Evolutionary conservation across 2,329 filamentous ascomycete genomes (phyloP).

Genomic region (Shiraia bambusicola): DNA sequence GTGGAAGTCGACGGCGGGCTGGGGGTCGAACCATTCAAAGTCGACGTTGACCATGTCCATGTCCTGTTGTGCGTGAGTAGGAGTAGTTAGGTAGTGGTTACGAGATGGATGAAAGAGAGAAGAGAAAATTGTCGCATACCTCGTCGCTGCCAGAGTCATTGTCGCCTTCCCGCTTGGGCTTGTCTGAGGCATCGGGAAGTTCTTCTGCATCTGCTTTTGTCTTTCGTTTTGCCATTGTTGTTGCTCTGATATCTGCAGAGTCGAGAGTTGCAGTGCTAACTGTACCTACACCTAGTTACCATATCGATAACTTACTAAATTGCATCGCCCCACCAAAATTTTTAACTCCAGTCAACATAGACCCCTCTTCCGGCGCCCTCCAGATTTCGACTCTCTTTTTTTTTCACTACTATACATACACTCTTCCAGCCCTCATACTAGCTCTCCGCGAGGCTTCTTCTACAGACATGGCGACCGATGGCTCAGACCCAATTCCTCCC

Average conservation of each 20-base stretch:
- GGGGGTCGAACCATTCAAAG: slow-evolving; percentile 98
- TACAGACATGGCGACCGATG: slow-evolving; percentile 43
- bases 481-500: slow-evolving; percentile 47
- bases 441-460: slow-evolving; percentile 2
- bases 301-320: too few species aligned
- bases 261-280: slow-evolving; percentile 4
- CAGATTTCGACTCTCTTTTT: slow-evolving; percentile 10
- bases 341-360: slow-evolving; percentile 4
- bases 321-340: slow-evolving; percentile 30
- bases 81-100: slow-evolving; percentile 2
- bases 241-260: slow-evolving; percentile 4
- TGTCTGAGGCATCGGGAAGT: slow-evolving; percentile 39
- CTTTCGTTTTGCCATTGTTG: slow-evolving; percentile 43
- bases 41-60: slow-evolving; percentile 92
- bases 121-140: slow-evolving; percentile 18
- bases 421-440: slow-evolving; percentile 16
- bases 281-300: too few species aligned
- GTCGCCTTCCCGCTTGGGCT: slow-evolving; percentile 31
- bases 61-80: slow-evolving; percentile 58
- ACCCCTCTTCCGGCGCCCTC: slow-evolving; percentile 8
- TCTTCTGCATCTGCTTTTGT: slow-evolving; percentile 37
- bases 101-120: not conserved
- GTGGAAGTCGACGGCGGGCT: slow-evolving; percentile 87
- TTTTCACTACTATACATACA: slow-evolving; percentile 5
- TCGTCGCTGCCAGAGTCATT: slow-evolving; percentile 44